Base-by-base conservation (phyloP, 2,329 filamentous ascomycete genomes). In the Exophiala sideris region DNA sequence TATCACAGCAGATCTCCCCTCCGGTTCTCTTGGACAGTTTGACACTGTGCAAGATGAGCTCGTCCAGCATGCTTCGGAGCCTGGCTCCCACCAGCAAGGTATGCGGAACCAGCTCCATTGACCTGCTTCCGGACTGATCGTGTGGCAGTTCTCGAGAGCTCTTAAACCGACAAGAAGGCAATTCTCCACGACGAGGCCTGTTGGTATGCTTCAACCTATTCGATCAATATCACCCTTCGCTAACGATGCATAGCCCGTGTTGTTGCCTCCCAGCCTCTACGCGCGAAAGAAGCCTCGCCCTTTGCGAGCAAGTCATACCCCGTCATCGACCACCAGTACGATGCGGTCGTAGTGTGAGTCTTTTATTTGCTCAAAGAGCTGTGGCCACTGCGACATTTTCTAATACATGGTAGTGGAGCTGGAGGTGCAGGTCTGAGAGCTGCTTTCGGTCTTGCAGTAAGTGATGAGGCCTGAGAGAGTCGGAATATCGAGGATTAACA, bases 241-340 rank as follows among this genome's bases (percentile, higher is more conserved):
- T 57, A 50, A 54, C 51, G 41, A 39, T 53, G 40, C 12, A 10
- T 66, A 91, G 89, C 90, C 68, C 86, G 87, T 72, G 89, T 97
- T 71, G 88, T 95, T 72, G 85, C 88, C 66, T 92, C 87, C 74
- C 83, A 85, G 65, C 89, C 89, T 64, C 81, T 97, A 63, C 86
- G 91, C 73, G 94, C 92, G 54, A 96, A 95, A 79, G 91, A 96
- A 79, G 91, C 91, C 32, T 89, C 89, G 60, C 86, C 89, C 45
- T 89, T 89, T 70, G 82, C 96, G 67, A 88, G 86, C 74, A 86
- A 81, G 74, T 94, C 96, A 76, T 97, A 99, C 74, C 88, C 91
- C 47, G 89, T 99, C 67, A 91, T 99, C 73, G 88, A 89, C 10
- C 29, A 99, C 77, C 91, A 97, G 77, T 97, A 96, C 76, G 94